These are phyloP conservation scores for Tilletia caries DNA, from an alignment of 1,284 basidiomycete genomes.

Conservation along the genomic window DNA sequence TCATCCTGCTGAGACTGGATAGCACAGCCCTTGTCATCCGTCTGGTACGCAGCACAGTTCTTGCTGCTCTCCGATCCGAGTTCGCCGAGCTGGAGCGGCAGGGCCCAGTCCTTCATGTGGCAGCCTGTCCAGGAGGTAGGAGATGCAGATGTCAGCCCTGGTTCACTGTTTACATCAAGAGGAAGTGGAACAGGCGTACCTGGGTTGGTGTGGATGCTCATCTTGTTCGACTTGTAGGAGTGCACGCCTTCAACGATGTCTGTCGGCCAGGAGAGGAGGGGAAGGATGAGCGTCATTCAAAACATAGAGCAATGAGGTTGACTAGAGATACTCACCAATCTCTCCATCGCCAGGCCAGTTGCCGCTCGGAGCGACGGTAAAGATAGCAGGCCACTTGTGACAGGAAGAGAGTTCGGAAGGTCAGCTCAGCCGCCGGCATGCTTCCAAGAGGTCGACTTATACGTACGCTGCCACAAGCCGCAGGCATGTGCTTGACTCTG, in stretches of 20 bases:
- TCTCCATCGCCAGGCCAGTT: background rate
- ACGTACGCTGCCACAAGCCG: slow-evolving; percentile 5
- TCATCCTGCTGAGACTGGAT: background rate
- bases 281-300: background rate
- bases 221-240: slow-evolving; percentile 13
- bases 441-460: background rate
- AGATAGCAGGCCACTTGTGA: background rate
- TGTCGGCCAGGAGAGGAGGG: background rate
- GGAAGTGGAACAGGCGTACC: background rate
- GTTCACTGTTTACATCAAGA: background rate
- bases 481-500: slow-evolving; percentile 13
- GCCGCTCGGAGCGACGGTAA: slow-evolving; percentile 1
- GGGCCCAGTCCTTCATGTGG: slow-evolving; percentile 1
- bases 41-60: slow-evolving; percentile 6
- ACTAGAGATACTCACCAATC: background rate
- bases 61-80: background rate
- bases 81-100: background rate
- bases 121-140: background rate
- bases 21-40: slow-evolving; percentile 8
- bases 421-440: background rate
- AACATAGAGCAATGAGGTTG: background rate
- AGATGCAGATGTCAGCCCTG: too few relatives aligned
- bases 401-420: too few relatives aligned
- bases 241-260: slow-evolving; percentile 10
- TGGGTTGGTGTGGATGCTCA: slow-evolving; percentile 13